These are phyloP conservation scores for Geotrichum klebahnii DNA, from an alignment of 1,139 yeast species.

Conservation along the genomic window DNA sequence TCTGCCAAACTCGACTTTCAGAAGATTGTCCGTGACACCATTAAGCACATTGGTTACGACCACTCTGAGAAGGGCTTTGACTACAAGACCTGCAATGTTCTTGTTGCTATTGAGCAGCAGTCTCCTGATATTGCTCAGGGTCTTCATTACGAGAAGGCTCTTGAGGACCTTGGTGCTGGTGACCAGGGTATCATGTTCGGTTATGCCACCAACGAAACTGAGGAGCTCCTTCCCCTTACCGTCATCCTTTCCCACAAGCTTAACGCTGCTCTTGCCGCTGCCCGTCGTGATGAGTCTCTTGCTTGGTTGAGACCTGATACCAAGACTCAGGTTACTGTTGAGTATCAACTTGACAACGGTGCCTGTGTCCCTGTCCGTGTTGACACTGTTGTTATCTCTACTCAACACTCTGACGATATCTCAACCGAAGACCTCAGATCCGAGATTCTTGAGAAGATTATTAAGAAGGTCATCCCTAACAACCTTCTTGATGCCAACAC, in stretches of 20 bases:
- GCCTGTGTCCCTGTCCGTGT: slow-evolving; percentile 94
- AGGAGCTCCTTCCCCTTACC: slow-evolving; percentile 94
- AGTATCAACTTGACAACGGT: slow-evolving; percentile 89
- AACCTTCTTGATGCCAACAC: slow-evolving; percentile 91
- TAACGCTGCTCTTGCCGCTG: slow-evolving; percentile 93
- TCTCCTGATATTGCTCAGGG: slow-evolving; percentile 99
- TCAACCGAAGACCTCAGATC: slow-evolving; percentile 85
- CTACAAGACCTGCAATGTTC: slow-evolving; percentile 97
- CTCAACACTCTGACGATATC: slow-evolving; percentile 96
- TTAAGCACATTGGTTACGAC: slow-evolving; percentile 97
- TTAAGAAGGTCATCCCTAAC: slow-evolving; percentile 89
- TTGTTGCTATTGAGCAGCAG: slow-evolving; percentile 98
- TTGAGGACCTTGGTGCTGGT: slow-evolving; percentile 99
- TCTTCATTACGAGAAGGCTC: slow-evolving; percentile 92
- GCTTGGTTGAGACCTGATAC: slow-evolving; percentile 99
- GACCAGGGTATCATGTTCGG: slow-evolving; percentile 99
- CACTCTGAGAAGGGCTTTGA: slow-evolving; percentile 95
- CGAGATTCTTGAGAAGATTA: slow-evolving; percentile 70
- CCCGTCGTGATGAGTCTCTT: slow-evolving; percentile 92
- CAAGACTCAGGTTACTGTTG: slow-evolving; percentile 98
- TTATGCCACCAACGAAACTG: slow-evolving; percentile 98
- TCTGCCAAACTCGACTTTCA: slow-evolving; percentile 93
- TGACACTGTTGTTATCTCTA: slow-evolving; percentile 94
- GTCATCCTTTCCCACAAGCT: slow-evolving; percentile 90
- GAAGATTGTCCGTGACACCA: slow-evolving; percentile 94